Evolutionary conservation across 2,329 filamentous ascomycete genomes (phyloP).

Genomic region (Aspergillus brunneoviolaceus): DNA sequence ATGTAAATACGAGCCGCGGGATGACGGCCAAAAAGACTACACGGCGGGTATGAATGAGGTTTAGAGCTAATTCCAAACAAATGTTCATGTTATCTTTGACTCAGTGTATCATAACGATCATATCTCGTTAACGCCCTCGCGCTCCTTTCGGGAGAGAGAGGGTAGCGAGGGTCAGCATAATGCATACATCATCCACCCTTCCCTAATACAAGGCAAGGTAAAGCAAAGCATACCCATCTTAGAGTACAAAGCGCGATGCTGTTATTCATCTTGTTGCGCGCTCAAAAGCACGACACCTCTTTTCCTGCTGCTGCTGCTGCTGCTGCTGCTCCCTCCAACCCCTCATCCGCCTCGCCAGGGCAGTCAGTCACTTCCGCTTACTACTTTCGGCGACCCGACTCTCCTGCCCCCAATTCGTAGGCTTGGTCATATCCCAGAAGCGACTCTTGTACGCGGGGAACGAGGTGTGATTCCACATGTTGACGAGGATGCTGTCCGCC

Average conservation of each 20-base stretch:
- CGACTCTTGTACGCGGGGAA: constrained; percentile 49
- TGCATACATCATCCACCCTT: too few relatives aligned
- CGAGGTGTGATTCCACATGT: constrained; percentile 50
- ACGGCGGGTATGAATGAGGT: neutral
- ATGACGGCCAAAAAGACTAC: neutral
- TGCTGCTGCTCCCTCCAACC: too few relatives aligned
- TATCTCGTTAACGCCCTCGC: neutral
- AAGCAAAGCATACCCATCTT: too few relatives aligned
- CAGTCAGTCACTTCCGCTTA: constrained; percentile 6
- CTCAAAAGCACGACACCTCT: too few relatives aligned
- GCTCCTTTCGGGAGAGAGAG: neutral
- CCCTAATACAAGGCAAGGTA: too few relatives aligned
- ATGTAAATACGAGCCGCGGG: neutral
- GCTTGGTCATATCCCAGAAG: constrained; percentile 40
- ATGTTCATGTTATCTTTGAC: neutral
- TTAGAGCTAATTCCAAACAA: too few relatives aligned
- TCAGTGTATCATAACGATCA: neutral
- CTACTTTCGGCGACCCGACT: neutral
- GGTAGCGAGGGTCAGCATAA: too few relatives aligned
- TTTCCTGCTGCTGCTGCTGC: too few relatives aligned
- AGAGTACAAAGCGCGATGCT: too few relatives aligned
- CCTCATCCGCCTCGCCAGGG: neutral
- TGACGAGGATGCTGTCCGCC: constrained; percentile 44
- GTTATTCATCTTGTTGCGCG: too few relatives aligned
- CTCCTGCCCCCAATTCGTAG: constrained; percentile 14